A percentile compares a stretch with the other conserved stretches of the same genome.
Conservation (phyloP, 202 grass and related monocot species). For the Setaria viridis region DNA sequence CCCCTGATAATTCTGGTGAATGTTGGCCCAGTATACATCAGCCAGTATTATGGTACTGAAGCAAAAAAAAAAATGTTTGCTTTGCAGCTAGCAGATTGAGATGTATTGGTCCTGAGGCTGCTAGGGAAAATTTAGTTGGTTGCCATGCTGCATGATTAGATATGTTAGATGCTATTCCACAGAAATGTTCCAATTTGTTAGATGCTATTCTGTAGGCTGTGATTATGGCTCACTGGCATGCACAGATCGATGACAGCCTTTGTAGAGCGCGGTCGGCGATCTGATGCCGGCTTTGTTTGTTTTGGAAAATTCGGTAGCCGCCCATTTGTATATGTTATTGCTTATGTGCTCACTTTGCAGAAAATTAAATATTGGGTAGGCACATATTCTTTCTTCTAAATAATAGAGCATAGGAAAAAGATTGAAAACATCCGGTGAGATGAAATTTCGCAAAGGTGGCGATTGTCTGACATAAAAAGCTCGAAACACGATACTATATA, state of each 20-base stretch:
- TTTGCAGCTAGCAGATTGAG: neutral
- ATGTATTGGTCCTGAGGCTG: slow-evolving; percentile 3
- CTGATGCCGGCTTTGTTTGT: neutral
- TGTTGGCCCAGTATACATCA: neutral
- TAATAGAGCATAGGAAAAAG: too few species aligned
- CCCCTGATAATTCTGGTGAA: neutral
- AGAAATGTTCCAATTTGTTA: neutral
- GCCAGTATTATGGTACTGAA: too few species aligned
- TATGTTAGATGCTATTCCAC: neutral
- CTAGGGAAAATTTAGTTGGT: neutral
- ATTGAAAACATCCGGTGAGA: neutral
- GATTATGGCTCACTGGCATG: neutral
- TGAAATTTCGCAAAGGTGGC: neutral
- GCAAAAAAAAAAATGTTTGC: neutral
- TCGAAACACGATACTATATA: too few species aligned
- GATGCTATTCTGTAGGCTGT: neutral
- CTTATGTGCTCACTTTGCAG: neutral
- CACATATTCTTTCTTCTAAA: neutral
- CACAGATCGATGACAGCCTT: too few species aligned
- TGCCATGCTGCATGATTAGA: neutral
- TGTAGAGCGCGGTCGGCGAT: too few species aligned
- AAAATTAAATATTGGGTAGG: neutral
- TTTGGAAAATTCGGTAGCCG: slow-evolving; percentile 19
- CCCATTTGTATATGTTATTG: neutral
- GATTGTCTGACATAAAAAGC: too few species aligned